These are phyloP conservation scores for Alternaria dauci DNA, from an alignment of 2,329 filamentous ascomycete species.

Conservation along the genomic window DNA sequence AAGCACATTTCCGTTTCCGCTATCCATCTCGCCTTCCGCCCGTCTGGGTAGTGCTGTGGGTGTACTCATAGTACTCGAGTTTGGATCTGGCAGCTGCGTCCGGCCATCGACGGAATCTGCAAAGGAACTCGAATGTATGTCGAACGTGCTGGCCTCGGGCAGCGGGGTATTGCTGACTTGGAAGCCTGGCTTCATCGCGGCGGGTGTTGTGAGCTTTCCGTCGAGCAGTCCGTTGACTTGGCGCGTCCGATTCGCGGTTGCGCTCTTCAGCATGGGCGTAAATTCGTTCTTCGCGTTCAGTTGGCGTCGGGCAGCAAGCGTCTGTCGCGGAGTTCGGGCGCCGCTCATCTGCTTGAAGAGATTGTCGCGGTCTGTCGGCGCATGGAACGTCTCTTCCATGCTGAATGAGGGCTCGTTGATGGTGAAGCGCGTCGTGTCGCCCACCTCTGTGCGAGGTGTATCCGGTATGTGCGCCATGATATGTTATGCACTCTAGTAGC, in stretches of 20 bases:
- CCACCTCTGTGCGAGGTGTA: constrained; percentile 84
- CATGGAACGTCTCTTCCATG: constrained; percentile 82
- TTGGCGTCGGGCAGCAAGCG: constrained; percentile 68
- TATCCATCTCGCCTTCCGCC: constrained; percentile 69
- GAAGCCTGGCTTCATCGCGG: constrained; percentile 67
- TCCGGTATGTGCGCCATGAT: constrained; percentile 68
- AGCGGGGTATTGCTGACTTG: constrained; percentile 77
- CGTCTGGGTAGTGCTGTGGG: constrained; percentile 76
- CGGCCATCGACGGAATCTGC: constrained; percentile 67
- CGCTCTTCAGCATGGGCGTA: constrained; percentile 87
- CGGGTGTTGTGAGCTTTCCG: constrained; percentile 66
- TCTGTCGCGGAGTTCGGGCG: constrained; percentile 73
- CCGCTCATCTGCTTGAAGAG: constrained; percentile 78
- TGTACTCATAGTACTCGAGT: constrained; percentile 81
- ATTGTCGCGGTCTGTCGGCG: constrained; percentile 76
- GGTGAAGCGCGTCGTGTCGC: constrained; percentile 80
- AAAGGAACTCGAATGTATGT: constrained; percentile 54
- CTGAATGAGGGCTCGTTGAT: constrained; percentile 78
- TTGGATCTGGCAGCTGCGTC: constrained; percentile 79
- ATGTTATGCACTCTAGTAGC: constrained; percentile 27
- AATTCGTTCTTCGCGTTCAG: constrained; percentile 74
- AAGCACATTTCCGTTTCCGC: constrained; percentile 87
- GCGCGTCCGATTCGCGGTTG: constrained; percentile 72
- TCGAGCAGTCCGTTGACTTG: constrained; percentile 52
- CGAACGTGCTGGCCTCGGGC: constrained; percentile 74